Percentiles rank a stretch among this genome's conserved stretches.
phyloP scores from a whole-genome alignment of 2,329 filamentous ascomycete species.

The Colletotrichum navitas region DNA sequence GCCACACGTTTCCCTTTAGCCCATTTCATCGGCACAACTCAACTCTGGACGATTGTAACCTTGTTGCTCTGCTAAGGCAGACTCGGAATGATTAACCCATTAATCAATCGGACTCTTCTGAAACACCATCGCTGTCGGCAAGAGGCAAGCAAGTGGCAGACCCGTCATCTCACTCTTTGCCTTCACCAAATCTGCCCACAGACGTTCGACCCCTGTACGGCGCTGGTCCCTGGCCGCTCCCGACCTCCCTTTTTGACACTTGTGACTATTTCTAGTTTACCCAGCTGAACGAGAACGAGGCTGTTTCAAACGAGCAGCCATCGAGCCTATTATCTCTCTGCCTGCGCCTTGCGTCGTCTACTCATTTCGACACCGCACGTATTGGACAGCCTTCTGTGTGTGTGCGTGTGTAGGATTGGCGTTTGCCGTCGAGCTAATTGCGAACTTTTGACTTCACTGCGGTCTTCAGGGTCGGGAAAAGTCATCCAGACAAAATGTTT shows the following conservation, averaged over 20 bases:
- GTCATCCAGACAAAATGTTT: constrained; percentile 58
- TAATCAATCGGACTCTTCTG: constrained; percentile 9
- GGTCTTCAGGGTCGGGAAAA: not conserved
- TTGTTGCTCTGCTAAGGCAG: not conserved
- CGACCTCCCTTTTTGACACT: not conserved
- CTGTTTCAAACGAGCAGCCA: constrained; percentile 25
- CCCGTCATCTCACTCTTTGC: constrained; percentile 30
- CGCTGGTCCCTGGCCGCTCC: constrained; percentile 8
- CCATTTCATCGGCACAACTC: constrained; percentile 3
- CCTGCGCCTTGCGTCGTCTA: not conserved
- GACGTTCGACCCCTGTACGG: not conserved
- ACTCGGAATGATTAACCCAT: constrained; percentile 2
- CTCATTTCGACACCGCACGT: not conserved
- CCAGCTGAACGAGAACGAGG: constrained; percentile 36
- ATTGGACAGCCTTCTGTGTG: not conserved
- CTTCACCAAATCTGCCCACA: not conserved
- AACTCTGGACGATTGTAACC: constrained; percentile 4
- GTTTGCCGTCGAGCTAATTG: constrained; percentile 13
- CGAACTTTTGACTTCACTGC: not conserved
- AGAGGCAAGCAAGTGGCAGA: not conserved
- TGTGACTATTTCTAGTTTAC: not conserved
- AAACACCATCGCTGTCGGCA: constrained; percentile 9
- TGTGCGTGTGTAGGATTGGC: not conserved
- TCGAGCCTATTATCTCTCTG: constrained; percentile 6
- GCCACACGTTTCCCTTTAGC: constrained; percentile 29